phyloP scores from a whole-genome alignment of 2,329 filamentous ascomycete genomes.

The Periconia macrospinosa region DNA sequence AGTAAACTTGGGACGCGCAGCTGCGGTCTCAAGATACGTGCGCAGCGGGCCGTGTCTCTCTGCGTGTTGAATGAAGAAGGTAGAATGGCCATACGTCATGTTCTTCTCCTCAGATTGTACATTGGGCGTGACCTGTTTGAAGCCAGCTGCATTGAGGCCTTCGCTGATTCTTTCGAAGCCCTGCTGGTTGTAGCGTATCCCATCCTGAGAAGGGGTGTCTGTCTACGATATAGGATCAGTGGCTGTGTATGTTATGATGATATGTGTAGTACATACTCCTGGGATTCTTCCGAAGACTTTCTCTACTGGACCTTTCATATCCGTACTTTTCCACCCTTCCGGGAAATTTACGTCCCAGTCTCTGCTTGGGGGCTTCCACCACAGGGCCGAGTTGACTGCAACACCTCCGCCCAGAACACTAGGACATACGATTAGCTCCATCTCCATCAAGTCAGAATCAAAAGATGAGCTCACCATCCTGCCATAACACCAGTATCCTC shows the following conservation, averaged over 20 bases:
- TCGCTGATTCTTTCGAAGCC: conserved; percentile 63
- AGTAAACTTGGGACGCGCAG: conserved; percentile 62
- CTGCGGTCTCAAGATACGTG: conserved; percentile 67
- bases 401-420: conserved; percentile 65
- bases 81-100: conserved; percentile 58
- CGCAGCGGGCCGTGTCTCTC: conserved; percentile 68
- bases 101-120: conserved; percentile 64
- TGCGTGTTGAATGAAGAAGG: conserved; percentile 66
- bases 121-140: conserved; percentile 63
- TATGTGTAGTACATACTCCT: conserved; percentile 10
- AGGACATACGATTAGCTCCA: not conserved
- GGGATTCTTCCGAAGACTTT: conserved; percentile 68
- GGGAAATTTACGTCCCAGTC: conserved; percentile 76
- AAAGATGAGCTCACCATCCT: conserved; percentile 51
- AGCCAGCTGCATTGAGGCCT: conserved; percentile 62
- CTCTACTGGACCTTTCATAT: conserved; percentile 60
- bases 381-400: conserved; percentile 67
- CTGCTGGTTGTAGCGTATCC: conserved; percentile 63
- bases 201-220: conserved; percentile 64
- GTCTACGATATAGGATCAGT: conserved; percentile 50
- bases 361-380: conserved; percentile 63
- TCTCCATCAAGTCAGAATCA: not conserved
- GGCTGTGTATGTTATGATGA: not conserved
- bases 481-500: conserved; percentile 70
- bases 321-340: conserved; percentile 65